phyloP scores from a whole-genome alignment of 176 grass and related monocot species.

The Triticum timopheevii region DNA sequence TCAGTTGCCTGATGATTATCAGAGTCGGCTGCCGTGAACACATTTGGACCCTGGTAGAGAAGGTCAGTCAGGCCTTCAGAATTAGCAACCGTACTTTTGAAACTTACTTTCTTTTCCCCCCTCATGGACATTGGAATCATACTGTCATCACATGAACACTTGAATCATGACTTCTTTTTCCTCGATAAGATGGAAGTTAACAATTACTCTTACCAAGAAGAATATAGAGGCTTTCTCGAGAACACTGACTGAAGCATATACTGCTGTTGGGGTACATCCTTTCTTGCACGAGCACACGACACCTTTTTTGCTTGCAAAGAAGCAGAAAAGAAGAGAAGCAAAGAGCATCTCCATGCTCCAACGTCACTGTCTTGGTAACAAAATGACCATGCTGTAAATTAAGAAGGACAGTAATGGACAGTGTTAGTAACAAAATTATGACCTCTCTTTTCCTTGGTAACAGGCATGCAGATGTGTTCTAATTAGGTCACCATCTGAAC shows the following conservation, averaged over 20 bases:
- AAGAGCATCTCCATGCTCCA: background rate
- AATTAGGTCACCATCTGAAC: slow-evolving; percentile 4
- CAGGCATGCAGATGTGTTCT: background rate
- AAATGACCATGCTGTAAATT: background rate
- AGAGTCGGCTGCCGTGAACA: background rate
- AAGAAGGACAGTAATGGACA: background rate
- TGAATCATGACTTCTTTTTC: background rate
- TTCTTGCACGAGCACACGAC: slow-evolving; percentile 27
- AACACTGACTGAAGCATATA: slow-evolving; percentile 5
- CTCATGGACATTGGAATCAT: slow-evolving; percentile 6
- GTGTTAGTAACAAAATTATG: background rate
- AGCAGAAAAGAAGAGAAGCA: background rate
- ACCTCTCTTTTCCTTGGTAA: background rate
- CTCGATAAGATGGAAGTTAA: slow-evolving; percentile 32
- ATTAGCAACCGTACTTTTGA: background rate
- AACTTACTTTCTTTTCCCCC: background rate
- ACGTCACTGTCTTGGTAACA: background rate
- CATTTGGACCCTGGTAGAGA: background rate
- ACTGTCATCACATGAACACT: background rate
- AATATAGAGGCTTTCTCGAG: slow-evolving; percentile 32
- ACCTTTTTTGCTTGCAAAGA: slow-evolving; percentile 15
- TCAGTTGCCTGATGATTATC: slow-evolving; percentile 5
- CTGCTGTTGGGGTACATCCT: slow-evolving; percentile 7
- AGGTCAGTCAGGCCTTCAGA: background rate
- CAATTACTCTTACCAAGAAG: slow-evolving; percentile 28